Base-by-base conservation (phyloP, 306 rosid species). In the Cercis canadensis region DNA sequence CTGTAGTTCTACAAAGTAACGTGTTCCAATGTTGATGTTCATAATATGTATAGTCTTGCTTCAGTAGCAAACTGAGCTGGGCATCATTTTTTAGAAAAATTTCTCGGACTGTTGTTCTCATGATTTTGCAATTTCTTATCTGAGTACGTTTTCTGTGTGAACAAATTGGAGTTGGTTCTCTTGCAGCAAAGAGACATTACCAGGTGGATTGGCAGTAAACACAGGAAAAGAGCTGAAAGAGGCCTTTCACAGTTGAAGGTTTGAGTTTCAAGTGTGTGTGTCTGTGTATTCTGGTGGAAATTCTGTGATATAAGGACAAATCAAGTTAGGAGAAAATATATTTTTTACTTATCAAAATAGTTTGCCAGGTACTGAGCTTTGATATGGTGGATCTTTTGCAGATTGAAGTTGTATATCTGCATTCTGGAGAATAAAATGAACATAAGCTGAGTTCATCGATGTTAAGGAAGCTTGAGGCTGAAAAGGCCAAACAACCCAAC, bases 391-490 rank as follows among this genome's bases (percentile, higher is more conserved):
- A 69, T 79, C 37, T 76, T 56, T 1, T 79, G 93, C 92, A 94
- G 99, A 80, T 94, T 81, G 99, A 94, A 89, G 97, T 94, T 55
- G 97, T 89, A 34, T 89, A 94, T 82, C 78, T 94, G 72, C 74
- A 89, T 49, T 74, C 88, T 43, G 96, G 63, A 68, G 96, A 73
- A 10, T 81, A 83, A 32, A 67, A 92, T 59, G 97, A 78, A 50
- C 80, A 31, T 11, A 94, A 91, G 80, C 80, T 94, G 71, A 94
- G 97, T 80, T 94, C 96, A 6, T 71, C 97, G 0, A 73, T 82
- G 41, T 72, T 94, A 46, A 77, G 99, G 65, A 89, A 78, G 85
- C 86, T 86, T 40, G 99, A 94, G 70, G 87, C 85, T 64, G 92
- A 89, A 75, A 84, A 80, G 65, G 84, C 86, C 62, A 71, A 85